Evolutionary conservation across 352 stramenopile species (phyloP), one percentile per base, ranked within the genome.

Genomic region (Plasmopara muralis): DNA sequence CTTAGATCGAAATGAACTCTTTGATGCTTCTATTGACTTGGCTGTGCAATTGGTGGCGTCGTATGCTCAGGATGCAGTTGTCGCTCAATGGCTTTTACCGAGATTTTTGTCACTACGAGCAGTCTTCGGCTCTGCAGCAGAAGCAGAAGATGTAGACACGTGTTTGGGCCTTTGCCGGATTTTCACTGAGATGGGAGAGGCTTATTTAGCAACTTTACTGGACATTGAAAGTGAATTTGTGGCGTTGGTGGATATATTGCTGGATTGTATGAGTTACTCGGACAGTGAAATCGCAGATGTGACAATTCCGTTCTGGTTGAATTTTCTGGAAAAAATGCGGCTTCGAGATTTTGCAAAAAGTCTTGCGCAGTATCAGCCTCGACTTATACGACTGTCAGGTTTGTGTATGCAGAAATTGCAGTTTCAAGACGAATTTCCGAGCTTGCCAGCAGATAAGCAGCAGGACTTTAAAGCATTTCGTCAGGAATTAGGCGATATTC

Each of bases 171-270:
- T 97, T 5, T 93, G 83, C 52, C 74, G 87, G 12, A 77, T 97
- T 39, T 97, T 97, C 52, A 95, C 88, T 0, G 88, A 97, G 54
- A 89, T 95, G 66, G 81, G 74, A 9, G 88, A 97, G 43, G 76
- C 76, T 12, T 95, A 93, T 62, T 68, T 96, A 43, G 62, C 83
- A 31, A 44, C 95, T 45, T 60, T 96, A 8, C 34, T 95, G 18
- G 53, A 35, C 42, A 29, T 29, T 37, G 66, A 72, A 2, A 73
- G 79, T 18, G 67, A 75, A 15, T 74, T 93, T 52, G 65, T 66
- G 4, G 64, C 72, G 8, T 65, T 96, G 1, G 80, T 95, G 6
- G 77, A 95, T 43, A 62, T 93, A 35, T 64, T 96, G n/a, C 56
- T 91, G n/a, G 83, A 92, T 51, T 95, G 85, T 53, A 94, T 93